Percentiles rank a stretch among this genome's conserved stretches.
Evolutionary conservation across 1,284 basidiomycete species (phyloP).

Genomic region (Cutaneotrichosporon cavernicola): DNA sequence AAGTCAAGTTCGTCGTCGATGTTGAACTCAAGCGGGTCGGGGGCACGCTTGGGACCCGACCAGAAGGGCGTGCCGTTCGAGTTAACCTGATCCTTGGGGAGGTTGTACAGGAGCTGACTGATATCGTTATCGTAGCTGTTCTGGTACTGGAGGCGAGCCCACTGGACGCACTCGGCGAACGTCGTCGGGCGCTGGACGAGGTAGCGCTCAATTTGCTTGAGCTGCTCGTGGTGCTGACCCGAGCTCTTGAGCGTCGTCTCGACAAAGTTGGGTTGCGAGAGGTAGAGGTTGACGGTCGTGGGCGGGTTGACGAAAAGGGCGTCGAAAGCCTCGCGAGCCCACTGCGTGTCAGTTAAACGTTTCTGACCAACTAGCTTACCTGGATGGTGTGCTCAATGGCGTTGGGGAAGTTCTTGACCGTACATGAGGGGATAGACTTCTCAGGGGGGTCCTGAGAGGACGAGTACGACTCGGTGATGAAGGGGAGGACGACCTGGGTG

Average conservation of each 20-base stretch:
- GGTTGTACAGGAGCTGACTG: slow-evolving; percentile 85
- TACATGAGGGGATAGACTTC: slow-evolving; percentile 96
- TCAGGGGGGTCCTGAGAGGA: slow-evolving; percentile 99
- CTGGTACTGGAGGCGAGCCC: slow-evolving; percentile 96
- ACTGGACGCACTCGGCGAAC: slow-evolving; percentile 95
- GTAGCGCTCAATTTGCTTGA: slow-evolving; percentile 85
- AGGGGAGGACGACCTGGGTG: slow-evolving; percentile 91
- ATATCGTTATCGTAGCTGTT: slow-evolving; percentile 93
- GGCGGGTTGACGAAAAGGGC: slow-evolving; percentile 90
- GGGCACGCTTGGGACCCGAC: slow-evolving; percentile 97
- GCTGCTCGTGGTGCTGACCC: slow-evolving; percentile 84
- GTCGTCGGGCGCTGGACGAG: slow-evolving; percentile 90
- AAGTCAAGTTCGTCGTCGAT: slow-evolving; percentile 80
- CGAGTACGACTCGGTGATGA: slow-evolving; percentile 95
- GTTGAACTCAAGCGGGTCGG: slow-evolving; percentile 86
- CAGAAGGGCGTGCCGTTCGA: slow-evolving; percentile 92
- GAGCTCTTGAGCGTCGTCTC: slow-evolving; percentile 87
- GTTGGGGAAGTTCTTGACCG: slow-evolving; percentile 99
- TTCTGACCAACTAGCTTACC: slow-evolving; percentile 54
- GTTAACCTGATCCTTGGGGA: slow-evolving; percentile 89
- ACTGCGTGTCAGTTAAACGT: slow-evolving; percentile 58
- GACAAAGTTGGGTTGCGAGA: slow-evolving; percentile 94
- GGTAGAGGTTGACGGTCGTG: slow-evolving; percentile 92
- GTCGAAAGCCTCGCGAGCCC: slow-evolving; percentile 93
- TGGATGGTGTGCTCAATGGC: slow-evolving; percentile 99